Conservation (phyloP, 202 grass and related monocot species). For the Cymbopogon flexuosus region DNA sequence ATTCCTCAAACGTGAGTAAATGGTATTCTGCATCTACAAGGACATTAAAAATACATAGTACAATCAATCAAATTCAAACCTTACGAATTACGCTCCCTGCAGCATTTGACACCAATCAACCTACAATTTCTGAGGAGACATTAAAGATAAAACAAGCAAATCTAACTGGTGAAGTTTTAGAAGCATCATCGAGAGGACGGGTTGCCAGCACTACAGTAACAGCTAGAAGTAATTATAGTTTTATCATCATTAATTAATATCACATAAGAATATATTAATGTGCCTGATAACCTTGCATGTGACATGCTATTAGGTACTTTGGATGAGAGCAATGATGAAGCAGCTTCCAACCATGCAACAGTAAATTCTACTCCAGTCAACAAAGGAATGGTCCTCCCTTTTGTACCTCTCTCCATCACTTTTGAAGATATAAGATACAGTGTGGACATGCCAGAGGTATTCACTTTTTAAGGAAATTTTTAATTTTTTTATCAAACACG, state of each 20-base stretch:
- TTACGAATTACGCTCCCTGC: not conserved
- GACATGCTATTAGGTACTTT: constrained; percentile 24
- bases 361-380: constrained; percentile 43
- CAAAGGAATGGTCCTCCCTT: constrained; percentile 95
- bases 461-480: not conserved
- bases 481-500: not conserved
- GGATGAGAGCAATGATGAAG: constrained; percentile 35
- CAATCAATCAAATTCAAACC: constrained; percentile 34
- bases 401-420: constrained; percentile 66
- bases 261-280: constrained; percentile 7
- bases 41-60: not conserved
- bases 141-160: constrained; percentile 73
- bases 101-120: constrained; percentile 68
- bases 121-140: constrained; percentile 68
- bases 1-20: constrained; percentile 63
- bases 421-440: constrained; percentile 81
- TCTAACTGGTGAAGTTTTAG: constrained; percentile 67
- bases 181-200: constrained; percentile 51
- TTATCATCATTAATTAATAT: not conserved
- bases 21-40: constrained; percentile 1
- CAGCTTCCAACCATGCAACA: constrained; percentile 40
- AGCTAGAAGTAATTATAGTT: constrained; percentile 34
- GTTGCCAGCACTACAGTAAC: constrained; percentile 26
- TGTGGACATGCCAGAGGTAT: constrained; percentile 89
- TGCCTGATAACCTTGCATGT: constrained; percentile 9